These are phyloP conservation scores for Benincasa hispida DNA, from an alignment of 306 rosid species.

Conservation along the genomic window DNA sequence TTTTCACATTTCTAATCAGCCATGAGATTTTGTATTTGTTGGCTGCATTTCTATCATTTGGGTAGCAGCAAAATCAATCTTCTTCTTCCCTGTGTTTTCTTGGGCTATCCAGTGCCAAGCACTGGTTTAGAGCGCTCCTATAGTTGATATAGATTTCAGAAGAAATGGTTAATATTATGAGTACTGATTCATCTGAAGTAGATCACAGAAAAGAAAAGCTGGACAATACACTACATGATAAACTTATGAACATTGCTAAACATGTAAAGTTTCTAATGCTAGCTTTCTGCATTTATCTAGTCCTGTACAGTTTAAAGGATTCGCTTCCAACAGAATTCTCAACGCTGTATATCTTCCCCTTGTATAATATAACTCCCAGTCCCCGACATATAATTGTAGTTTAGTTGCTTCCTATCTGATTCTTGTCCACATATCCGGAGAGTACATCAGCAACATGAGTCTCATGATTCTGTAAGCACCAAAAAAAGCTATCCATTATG, in stretches of 20 bases:
- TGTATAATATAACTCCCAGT: too few relatives aligned
- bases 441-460: not conserved
- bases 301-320: not conserved
- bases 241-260: not conserved
- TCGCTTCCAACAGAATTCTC: not conserved
- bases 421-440: not conserved
- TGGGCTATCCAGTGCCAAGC: conserved; percentile 49
- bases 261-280: not conserved
- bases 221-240: not conserved
- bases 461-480: not conserved
- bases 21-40: too few relatives aligned
- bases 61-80: too few relatives aligned
- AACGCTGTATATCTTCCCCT: not conserved
- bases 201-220: not conserved
- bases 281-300: not conserved
- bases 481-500: not conserved
- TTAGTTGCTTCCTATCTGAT: not conserved
- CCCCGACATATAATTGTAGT: not conserved
- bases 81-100: conserved; percentile 37
- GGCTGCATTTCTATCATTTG: too few relatives aligned
- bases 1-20: too few relatives aligned
- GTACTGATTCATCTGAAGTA: not conserved
- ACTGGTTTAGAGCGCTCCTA: conserved; percentile 84
- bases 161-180: not conserved
- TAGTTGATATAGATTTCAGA: conserved; percentile 38